Percentiles rank a stretch among this genome's conserved stretches.
Conservation (phyloP, 1,284 basidiomycete genomes). For the Sparassis latifolia region DNA sequence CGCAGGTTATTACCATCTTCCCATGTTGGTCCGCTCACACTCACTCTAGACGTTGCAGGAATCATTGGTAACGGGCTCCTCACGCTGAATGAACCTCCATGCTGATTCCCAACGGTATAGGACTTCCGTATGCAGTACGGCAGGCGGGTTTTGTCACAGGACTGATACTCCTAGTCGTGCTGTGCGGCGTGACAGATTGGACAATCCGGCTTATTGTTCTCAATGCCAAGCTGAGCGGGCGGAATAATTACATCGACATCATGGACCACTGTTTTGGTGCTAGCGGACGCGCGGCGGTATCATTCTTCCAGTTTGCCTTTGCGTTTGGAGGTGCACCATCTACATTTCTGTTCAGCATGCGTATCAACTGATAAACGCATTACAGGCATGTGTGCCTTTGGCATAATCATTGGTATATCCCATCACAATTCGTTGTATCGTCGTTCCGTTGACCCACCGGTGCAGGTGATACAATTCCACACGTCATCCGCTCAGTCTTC, state of each 20-base stretch:
- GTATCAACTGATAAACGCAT: constrained; percentile 1
- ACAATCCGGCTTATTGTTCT: constrained; percentile 94
- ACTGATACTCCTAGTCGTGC: constrained; percentile 69
- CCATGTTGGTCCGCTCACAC: neutral
- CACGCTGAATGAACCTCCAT: neutral
- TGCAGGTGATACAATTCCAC: constrained; percentile 89
- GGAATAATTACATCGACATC: constrained; percentile 91
- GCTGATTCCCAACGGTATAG: constrained; percentile 32
- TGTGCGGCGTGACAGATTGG: constrained; percentile 93
- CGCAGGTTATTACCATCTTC: constrained; percentile 52
- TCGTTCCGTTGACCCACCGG: constrained; percentile 21
- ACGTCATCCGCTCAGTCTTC: constrained; percentile 85
- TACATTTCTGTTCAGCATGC: constrained; percentile 1
- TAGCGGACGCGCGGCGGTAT: constrained; percentile 85
- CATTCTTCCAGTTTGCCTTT: constrained; percentile 96
- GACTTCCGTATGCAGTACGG: constrained; percentile 85
- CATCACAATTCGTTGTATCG: neutral
- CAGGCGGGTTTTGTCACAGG: constrained; percentile 93
- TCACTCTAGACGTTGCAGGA: constrained; percentile 34
- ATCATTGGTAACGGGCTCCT: constrained; percentile 66
- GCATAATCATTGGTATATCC: constrained; percentile 75
- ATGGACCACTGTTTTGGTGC: constrained; percentile 94
- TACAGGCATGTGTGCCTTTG: constrained; percentile 91
- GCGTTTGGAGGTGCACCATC: constrained; percentile 82
- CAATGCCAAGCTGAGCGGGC: constrained; percentile 93